phyloP scores from a whole-genome alignment of 352 stramenopile genomes.

The Phytopythium aichiense region DNA sequence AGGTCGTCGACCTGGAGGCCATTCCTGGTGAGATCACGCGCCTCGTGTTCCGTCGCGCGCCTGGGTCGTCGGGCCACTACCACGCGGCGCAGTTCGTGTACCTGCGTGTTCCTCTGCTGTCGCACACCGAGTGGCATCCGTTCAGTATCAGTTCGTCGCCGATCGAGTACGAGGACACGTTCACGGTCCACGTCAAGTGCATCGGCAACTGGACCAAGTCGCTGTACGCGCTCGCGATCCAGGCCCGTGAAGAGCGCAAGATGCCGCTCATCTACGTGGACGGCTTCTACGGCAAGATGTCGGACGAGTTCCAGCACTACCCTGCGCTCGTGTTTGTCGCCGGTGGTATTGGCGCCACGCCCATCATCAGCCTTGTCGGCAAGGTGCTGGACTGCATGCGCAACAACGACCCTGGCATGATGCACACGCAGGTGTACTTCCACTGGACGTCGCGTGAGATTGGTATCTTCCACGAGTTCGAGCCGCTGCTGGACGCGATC shows the following conservation, averaged over 20 bases:
- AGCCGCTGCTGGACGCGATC: constrained; percentile 73
- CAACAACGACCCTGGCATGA: constrained; percentile 70
- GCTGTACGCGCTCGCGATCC: constrained; percentile 69
- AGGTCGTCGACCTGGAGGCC: constrained; percentile 79
- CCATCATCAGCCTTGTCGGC: constrained; percentile 85
- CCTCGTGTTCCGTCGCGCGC: constrained; percentile 72
- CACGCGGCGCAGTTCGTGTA: constrained; percentile 82
- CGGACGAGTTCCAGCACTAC: constrained; percentile 80
- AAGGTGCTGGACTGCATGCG: constrained; percentile 82
- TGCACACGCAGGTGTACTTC: constrained; percentile 75
- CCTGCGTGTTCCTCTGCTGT: constrained; percentile 66
- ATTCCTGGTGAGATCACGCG: constrained; percentile 80
- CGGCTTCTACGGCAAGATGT: constrained; percentile 83
- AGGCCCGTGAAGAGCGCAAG: constrained; percentile 71
- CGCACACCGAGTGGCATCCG: constrained; percentile 74
- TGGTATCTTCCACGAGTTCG: constrained; percentile 83
- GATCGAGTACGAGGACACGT: constrained; percentile 81
- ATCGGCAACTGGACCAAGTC: constrained; percentile 77
- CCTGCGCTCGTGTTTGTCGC: constrained; percentile 72
- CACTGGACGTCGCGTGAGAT: constrained; percentile 84
- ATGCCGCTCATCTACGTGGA: constrained; percentile 82
- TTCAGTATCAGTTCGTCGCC: constrained; percentile 86
- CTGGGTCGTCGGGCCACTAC: constrained; percentile 74
- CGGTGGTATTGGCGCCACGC: constrained; percentile 87
- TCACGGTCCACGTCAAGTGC: constrained; percentile 79